Evolutionary conservation across 1,284 basidiomycete species (phyloP), one percentile per base, ranked within the genome.

Genomic region (Inonotus hispidus): DNA sequence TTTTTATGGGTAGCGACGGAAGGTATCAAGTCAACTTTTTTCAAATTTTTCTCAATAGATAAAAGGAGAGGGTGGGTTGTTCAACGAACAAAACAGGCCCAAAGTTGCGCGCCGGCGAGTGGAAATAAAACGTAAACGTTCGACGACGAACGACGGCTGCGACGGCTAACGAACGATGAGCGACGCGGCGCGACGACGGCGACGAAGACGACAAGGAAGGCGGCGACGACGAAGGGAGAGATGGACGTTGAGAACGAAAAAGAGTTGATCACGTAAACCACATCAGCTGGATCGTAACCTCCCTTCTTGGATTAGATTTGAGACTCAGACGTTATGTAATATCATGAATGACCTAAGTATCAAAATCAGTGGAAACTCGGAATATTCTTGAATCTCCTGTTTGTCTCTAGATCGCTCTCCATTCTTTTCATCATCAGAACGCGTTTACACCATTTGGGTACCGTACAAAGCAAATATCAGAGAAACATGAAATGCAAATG

Each of bases 211-310:
- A 56, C 59, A 43, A 55, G 38, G 61, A 59, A 43, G 55, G 41
- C 50, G 58, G 32, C 47, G 41, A 35, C 59, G 59, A 60, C 53
- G 59, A 43, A 43, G 41, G 41, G 47, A 29, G 54, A 59, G 55
- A 59, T 56, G 46, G 61, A 55, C 56, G 61, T 54, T 59, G 35
- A 43, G 57, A 56, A 62, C 56, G 56, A 59, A 59, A 62, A 43
- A 62, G 32, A 23, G 23, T 35, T 16, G 35, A 29, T 32, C 27
- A 27, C 10, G 21, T 50, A n/a, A 21, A 32, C 41, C 19, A 10
- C 14, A 14, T 43, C 10, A 10, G 6, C 19, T 45, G 43, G 38
- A 29, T 21, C 38, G 38, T 49, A n/a, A 29, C 43, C 29, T 56
- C 56, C 49, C 52, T 13, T 19, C 53, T 19, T 27, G 41, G 41